Percentiles rank a stretch among this genome's conserved stretches.
phyloP scores from a whole-genome alignment of 176 grass and related monocot genomes.

The Phoenix roebelenii region DNA sequence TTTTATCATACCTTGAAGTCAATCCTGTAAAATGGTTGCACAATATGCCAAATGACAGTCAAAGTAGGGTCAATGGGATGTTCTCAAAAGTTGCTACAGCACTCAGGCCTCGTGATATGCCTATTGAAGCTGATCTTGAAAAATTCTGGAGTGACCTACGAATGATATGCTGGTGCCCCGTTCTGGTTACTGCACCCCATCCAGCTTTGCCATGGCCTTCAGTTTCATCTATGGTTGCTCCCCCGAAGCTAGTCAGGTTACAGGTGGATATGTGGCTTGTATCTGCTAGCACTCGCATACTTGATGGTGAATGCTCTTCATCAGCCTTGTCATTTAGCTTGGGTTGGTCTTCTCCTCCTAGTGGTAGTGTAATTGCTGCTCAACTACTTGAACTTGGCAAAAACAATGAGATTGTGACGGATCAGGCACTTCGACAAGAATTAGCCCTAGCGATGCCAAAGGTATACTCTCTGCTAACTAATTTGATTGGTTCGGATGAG shows the following conservation, averaged over 20 bases:
- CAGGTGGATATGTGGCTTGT: constrained; percentile 94
- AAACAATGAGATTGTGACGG: constrained; percentile 92
- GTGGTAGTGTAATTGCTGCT: constrained; percentile 91
- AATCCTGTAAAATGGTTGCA: constrained; percentile 75
- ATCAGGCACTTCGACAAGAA: constrained; percentile 75
- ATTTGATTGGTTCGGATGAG: constrained; percentile 86
- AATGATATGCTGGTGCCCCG: constrained; percentile 99
- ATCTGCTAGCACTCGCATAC: constrained; percentile 85
- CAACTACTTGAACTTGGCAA: constrained; percentile 94
- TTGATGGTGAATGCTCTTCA: constrained; percentile 92
- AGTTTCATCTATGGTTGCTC: constrained; percentile 73
- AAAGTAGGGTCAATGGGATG: constrained; percentile 64
- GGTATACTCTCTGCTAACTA: constrained; percentile 76
- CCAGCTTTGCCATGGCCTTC: constrained; percentile 79
- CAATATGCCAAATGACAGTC: constrained; percentile 42
- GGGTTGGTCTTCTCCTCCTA: constrained; percentile 81
- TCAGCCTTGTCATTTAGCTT: constrained; percentile 65
- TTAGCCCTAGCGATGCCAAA: constrained; percentile 88
- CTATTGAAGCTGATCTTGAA: constrained; percentile 61
- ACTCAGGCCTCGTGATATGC: constrained; percentile 47
- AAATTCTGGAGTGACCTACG: constrained; percentile 85
- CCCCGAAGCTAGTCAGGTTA: constrained; percentile 87
- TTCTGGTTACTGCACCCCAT: constrained; percentile 63
- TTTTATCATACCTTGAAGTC: constrained; percentile 94
- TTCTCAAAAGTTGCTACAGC: constrained; percentile 63